Conservation (phyloP, 2,329 filamentous ascomycete genomes). For the Aspergillus sp. region DNA sequence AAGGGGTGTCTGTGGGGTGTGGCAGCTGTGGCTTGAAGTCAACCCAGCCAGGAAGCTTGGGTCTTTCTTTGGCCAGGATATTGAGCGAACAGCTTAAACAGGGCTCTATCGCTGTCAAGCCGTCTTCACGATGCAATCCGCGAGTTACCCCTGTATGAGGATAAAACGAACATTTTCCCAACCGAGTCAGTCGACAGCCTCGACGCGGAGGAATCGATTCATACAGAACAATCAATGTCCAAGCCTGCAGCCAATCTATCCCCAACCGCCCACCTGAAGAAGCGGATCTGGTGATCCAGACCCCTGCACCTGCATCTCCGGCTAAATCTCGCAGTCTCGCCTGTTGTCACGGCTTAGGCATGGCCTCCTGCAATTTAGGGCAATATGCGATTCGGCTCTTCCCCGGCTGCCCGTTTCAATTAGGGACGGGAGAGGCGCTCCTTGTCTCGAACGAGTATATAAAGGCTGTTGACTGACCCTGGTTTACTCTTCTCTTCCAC, state of each 20-base stretch:
- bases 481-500: neutral
- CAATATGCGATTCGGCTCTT: slow-evolving; percentile 7
- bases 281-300: slow-evolving; percentile 11
- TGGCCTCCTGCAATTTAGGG: slow-evolving; percentile 6
- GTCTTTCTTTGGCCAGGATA: neutral
- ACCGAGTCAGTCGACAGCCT: neutral
- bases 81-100: neutral
- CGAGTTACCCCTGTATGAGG: neutral
- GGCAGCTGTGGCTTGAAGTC: slow-evolving; percentile 9
- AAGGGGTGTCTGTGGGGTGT: slow-evolving; percentile 1
- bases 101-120: neutral
- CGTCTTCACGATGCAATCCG: neutral
- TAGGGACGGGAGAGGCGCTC: slow-evolving; percentile 1
- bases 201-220: neutral
- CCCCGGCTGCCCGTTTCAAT: slow-evolving; percentile 5
- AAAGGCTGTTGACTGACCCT: slow-evolving; percentile 12
- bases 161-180: neutral
- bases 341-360: slow-evolving; percentile 2
- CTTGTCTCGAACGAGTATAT: slow-evolving; percentile 16
- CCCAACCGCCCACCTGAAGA: slow-evolving; percentile 3
- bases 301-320: slow-evolving; percentile 9
- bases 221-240: neutral
- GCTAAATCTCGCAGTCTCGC: slow-evolving; percentile 10
- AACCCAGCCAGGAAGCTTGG: slow-evolving; percentile 7
- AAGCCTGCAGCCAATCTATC: neutral